Percentiles rank a stretch among this genome's conserved stretches.
These are phyloP conservation scores for Phytophthora ohioensis DNA, from an alignment of 352 stramenopile genomes.

Conservation along the genomic window DNA sequence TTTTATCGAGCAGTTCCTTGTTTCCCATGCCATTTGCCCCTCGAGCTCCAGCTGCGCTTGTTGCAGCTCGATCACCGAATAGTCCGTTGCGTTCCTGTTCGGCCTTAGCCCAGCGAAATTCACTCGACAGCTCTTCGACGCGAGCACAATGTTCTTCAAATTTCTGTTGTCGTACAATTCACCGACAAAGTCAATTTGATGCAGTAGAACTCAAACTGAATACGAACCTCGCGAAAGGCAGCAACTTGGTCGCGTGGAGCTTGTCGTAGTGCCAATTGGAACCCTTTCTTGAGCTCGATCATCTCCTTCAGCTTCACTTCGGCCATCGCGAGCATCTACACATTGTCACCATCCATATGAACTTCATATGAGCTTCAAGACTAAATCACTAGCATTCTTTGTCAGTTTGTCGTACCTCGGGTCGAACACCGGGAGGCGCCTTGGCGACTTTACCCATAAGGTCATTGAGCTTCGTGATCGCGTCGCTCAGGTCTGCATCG, in stretches of 20 bases:
- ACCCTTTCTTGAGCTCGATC: conserved; percentile 88
- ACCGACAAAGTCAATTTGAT: background rate
- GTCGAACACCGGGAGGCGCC: conserved; percentile 71
- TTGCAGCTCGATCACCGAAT: conserved; percentile 67
- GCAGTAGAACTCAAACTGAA: background rate
- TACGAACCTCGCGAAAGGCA: conserved; percentile 73
- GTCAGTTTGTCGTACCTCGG: conserved; percentile 51
- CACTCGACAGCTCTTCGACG: conserved; percentile 81
- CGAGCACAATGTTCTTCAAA: conserved; percentile 84
- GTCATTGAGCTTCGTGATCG: conserved; percentile 87
- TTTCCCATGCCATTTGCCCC: conserved; percentile 51
- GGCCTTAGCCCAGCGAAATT: conserved; percentile 83
- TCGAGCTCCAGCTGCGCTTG: conserved; percentile 26
- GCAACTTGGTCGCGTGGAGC: conserved; percentile 72
- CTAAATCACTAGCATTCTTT: no score
- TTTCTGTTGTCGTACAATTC: conserved; percentile 55
- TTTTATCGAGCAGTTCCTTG: conserved; percentile 79
- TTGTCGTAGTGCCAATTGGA: conserved; percentile 82
- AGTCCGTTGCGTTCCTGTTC: conserved; percentile 82
- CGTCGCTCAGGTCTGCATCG: conserved; percentile 84
- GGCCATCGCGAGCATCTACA: conserved; percentile 74
- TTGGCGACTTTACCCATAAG: conserved; percentile 87
- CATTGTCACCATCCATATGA: background rate
- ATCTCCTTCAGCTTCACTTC: conserved; percentile 89
- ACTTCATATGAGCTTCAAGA: no score